Evolutionary conservation across 306 rosid genomes (phyloP).

Genomic region (Lagenaria siceraria): DNA sequence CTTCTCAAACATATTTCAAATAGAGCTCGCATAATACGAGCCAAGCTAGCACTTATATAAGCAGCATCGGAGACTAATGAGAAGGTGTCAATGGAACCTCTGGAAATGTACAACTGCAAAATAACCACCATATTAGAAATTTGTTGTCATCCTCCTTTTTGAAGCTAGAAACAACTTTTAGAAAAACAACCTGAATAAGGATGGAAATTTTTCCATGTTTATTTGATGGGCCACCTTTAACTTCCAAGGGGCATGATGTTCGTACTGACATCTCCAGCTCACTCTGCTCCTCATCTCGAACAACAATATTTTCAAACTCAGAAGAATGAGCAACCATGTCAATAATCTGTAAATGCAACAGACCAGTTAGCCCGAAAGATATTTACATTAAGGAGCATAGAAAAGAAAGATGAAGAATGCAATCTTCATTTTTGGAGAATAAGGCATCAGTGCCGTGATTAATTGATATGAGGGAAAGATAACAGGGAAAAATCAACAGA

Average conservation of each 20-base stretch:
- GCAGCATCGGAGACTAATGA: constrained; percentile 93
- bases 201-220: constrained; percentile 93
- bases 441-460: neutral
- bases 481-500: neutral
- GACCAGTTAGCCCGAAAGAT: neutral
- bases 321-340: constrained; percentile 91
- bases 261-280: constrained; percentile 82
- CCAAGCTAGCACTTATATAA: constrained; percentile 95
- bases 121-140: constrained; percentile 18
- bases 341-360: constrained; percentile 49
- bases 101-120: constrained; percentile 82
- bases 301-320: constrained; percentile 92
- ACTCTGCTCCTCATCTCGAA: constrained; percentile 94
- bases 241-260: constrained; percentile 66
- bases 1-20: constrained; percentile 85
- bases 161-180: neutral
- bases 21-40: constrained; percentile 85
- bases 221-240: constrained; percentile 89
- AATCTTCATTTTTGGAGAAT: neutral
- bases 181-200: constrained; percentile 70
- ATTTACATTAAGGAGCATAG: neutral
- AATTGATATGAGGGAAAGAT: neutral
- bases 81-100: constrained; percentile 72
- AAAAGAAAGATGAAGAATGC: neutral
- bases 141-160: neutral